Percentiles rank a stretch among this genome's conserved stretches.
These are phyloP conservation scores for Leccinum variicolor DNA, from an alignment of 768 basidiomycete species.

Conservation along the genomic window DNA sequence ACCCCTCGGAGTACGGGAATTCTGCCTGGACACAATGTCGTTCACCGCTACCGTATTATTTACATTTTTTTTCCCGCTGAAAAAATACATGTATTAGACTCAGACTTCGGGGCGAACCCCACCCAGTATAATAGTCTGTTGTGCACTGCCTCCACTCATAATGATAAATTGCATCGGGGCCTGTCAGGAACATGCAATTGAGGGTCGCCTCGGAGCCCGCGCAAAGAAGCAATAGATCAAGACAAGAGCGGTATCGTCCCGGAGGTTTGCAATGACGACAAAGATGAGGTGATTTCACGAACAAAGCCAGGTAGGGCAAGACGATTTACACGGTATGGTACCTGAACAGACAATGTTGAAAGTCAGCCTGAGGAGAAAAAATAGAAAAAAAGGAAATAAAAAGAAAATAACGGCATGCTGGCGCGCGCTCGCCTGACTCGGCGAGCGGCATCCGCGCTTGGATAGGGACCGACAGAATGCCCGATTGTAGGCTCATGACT, in stretches of 20 bases:
- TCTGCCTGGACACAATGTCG: background rate
- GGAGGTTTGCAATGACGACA: background rate
- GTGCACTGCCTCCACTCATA: constrained; percentile 12
- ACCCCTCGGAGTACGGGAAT: background rate
- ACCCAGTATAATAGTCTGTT: background rate
- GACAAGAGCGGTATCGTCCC: background rate
- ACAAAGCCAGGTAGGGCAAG: constrained; percentile 4
- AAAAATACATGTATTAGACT: background rate
- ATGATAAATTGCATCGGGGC: constrained; percentile 23
- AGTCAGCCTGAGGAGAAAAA: constrained; percentile 3
- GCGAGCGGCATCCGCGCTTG: constrained; percentile 1
- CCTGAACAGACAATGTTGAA: constrained; percentile 6
- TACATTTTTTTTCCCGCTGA: constrained; percentile 9
- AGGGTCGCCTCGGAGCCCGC: constrained; percentile 32
- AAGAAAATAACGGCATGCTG: constrained; percentile 9
- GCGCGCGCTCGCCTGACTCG: constrained; percentile 1
- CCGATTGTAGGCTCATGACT: background rate
- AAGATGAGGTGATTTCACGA: constrained; percentile 24
- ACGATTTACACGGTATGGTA: constrained; percentile 15
- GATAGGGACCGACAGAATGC: background rate
- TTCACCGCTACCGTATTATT: constrained; percentile 4
- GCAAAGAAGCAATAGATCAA: constrained; percentile 14
- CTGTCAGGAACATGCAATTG: constrained; percentile 22
- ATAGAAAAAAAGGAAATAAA: background rate
- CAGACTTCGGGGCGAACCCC: background rate